phyloP scores from a whole-genome alignment of 148 eudicot genomes.

The Vaccinium myrtillus region DNA sequence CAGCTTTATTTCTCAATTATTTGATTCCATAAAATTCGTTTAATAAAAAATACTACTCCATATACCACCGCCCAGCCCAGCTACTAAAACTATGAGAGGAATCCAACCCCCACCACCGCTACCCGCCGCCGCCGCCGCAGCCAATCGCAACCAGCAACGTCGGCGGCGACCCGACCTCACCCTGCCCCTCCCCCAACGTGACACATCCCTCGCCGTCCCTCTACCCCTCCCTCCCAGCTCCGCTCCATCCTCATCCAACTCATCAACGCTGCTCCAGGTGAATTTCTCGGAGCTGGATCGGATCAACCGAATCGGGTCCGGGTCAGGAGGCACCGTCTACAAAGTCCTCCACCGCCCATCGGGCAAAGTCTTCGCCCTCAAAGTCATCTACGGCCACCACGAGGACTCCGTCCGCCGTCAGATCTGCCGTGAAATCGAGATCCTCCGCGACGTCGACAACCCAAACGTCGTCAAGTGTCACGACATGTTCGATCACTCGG shows the following conservation, averaged over 20 bases:
- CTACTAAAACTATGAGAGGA: conserved; percentile 22
- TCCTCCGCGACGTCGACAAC: conserved; percentile 68
- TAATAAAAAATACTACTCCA: background rate
- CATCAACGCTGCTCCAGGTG: conserved; percentile 9
- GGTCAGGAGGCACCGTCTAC: conserved; percentile 84
- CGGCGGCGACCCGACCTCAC: conserved; percentile 62
- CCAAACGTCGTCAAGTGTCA: conserved; percentile 68
- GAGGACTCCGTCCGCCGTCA: conserved; percentile 70
- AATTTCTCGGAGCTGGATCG: conserved; percentile 56
- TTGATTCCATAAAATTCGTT: background rate
- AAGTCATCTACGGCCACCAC: conserved; percentile 77
- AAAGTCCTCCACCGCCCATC: conserved; percentile 68
- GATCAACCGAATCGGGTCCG: conserved; percentile 69
- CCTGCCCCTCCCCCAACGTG: conserved; percentile 63
- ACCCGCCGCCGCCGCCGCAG: conserved; percentile 19
- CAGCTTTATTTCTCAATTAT: background rate
- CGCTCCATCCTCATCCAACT: background rate
- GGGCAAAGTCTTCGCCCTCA: conserved; percentile 55
- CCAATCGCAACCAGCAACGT: conserved; percentile 17
- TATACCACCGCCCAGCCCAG: background rate
- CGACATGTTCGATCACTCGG: conserved; percentile 63
- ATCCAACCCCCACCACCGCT: conserved; percentile 27
- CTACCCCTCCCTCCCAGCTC: conserved; percentile 59
- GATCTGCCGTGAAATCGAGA: conserved; percentile 85
- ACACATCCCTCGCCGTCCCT: conserved; percentile 46